These are phyloP conservation scores for Dactylellina haptotyla DNA, from an alignment of 2,329 filamentous ascomycete genomes.

Conservation along the genomic window DNA sequence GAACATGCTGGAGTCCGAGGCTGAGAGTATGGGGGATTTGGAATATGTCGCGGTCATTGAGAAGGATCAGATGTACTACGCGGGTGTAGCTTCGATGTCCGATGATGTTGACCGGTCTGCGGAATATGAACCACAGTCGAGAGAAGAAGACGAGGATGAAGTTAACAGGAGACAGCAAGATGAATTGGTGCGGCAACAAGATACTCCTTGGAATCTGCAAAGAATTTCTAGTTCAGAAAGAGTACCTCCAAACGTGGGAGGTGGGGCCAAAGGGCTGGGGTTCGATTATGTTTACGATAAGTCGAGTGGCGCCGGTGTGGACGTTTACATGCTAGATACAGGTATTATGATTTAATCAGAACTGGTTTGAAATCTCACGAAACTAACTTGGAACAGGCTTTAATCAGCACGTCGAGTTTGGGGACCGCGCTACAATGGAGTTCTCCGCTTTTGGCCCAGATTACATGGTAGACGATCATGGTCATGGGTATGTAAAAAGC, in stretches of 20 bases:
- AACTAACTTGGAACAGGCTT: slow-evolving; percentile 8
- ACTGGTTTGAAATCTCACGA: neutral
- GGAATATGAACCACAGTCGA: neutral
- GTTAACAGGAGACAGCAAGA: neutral
- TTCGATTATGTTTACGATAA: slow-evolving; percentile 21
- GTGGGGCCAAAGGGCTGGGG: neutral
- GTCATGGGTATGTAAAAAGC: slow-evolving; percentile 34
- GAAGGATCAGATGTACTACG: slow-evolving; percentile 12
- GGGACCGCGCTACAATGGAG: slow-evolving; percentile 21
- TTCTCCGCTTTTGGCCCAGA: slow-evolving; percentile 30
- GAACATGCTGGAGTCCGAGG: slow-evolving; percentile 36
- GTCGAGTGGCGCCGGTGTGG: slow-evolving; percentile 13
- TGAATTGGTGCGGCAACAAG: neutral
- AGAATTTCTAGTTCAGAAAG: slow-evolving; percentile 17
- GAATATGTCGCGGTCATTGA: slow-evolving; percentile 18
- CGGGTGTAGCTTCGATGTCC: neutral
- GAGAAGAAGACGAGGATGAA: neutral
- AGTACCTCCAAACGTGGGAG: neutral
- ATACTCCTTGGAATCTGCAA: slow-evolving; percentile 32
- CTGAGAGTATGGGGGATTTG: slow-evolving; percentile 11
- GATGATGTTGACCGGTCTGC: neutral
- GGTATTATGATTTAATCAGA: slow-evolving; percentile 11
- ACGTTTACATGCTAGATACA: slow-evolving; percentile 49
- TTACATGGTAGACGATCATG: slow-evolving; percentile 24
- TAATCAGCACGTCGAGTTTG: slow-evolving; percentile 39